Conservation (phyloP, 495 filamentous ascomycete genomes). For the Podospora sp. region DNA sequence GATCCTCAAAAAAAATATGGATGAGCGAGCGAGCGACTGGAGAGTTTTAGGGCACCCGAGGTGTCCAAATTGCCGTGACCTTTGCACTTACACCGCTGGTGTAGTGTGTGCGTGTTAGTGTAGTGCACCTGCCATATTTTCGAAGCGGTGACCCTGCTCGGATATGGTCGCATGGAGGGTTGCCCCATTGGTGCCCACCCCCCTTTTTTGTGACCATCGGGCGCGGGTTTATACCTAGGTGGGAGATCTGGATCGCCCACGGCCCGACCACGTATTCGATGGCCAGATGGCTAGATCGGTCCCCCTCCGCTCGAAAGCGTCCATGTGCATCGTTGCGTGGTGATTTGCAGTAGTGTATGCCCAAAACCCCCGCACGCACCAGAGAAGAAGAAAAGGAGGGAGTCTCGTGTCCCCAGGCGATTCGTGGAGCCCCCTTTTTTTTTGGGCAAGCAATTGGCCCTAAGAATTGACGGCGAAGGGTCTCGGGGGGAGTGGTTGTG, state of each 20-base stretch:
- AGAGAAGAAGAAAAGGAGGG: not conserved
- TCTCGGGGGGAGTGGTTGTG: not conserved
- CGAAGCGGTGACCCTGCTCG: not conserved
- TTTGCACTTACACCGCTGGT: not conserved
- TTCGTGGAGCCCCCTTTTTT: slow-evolving; percentile 15
- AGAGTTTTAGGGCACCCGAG: not conserved
- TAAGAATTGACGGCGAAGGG: not conserved
- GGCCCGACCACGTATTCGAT: slow-evolving; percentile 13
- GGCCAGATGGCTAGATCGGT: slow-evolving; percentile 6
- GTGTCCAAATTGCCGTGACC: too few relatives aligned
- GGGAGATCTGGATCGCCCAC: slow-evolving; percentile 3
- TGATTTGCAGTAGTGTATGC: slow-evolving; percentile 11
- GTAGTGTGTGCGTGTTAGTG: not conserved
- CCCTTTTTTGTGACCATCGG: not conserved
- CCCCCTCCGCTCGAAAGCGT: not conserved
- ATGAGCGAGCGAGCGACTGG: not conserved
- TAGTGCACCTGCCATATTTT: not conserved
- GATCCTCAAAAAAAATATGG: not conserved
- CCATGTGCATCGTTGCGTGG: slow-evolving; percentile 10
- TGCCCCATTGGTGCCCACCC: not conserved
- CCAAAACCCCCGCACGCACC: slow-evolving; percentile 6
- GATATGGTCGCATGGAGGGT: not conserved
- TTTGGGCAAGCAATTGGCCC: not conserved
- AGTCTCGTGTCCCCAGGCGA: slow-evolving; percentile 17
- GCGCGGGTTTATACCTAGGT: too few relatives aligned